Conservation (phyloP, 768 basidiomycete genomes). For the Grammothele lineata region DNA sequence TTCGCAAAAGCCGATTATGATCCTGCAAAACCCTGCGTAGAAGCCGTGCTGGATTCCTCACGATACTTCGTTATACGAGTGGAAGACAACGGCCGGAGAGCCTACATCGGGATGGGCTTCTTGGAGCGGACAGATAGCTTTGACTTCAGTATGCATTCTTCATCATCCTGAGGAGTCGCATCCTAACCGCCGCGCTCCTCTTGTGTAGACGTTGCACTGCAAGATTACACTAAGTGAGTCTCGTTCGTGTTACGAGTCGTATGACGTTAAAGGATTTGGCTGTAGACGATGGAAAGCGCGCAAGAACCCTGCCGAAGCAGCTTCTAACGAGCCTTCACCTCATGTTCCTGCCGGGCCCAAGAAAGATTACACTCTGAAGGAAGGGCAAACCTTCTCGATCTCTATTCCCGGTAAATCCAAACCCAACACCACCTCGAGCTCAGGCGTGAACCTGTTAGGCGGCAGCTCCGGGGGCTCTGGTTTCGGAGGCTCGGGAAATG, state of each 20-base stretch:
- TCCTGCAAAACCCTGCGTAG: conserved; percentile 74
- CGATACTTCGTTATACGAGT: conserved; percentile 92
- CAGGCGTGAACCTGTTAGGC: conserved; percentile 32
- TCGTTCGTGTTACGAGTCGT: background rate
- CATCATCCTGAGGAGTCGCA: background rate
- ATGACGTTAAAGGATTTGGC: background rate
- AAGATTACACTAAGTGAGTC: conserved; percentile 78
- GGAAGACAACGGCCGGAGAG: conserved; percentile 82
- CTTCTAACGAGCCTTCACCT: conserved; percentile 50
- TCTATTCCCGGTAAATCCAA: conserved; percentile 79
- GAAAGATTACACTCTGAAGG: conserved; percentile 92
- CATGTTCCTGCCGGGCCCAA: conserved; percentile 75
- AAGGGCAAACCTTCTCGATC: conserved; percentile 93
- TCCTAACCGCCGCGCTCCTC: background rate
- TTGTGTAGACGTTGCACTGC: conserved; percentile 71
- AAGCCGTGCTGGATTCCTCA: conserved; percentile 93
- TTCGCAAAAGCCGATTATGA: conserved; percentile 89
- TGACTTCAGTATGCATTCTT: conserved; percentile 67
- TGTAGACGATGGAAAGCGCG: conserved; percentile 60
- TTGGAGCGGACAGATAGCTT: conserved; percentile 85
- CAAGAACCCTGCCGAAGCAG: conserved; percentile 46
- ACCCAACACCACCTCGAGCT: conserved; percentile 28
- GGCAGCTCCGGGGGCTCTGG: conserved; percentile 14
- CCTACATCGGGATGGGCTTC: conserved; percentile 94
- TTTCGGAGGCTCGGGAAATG: conserved; percentile 22